Base-by-base conservation (phyloP, 2,329 filamentous ascomycete genomes). In the Clarireedia paspali region DNA sequence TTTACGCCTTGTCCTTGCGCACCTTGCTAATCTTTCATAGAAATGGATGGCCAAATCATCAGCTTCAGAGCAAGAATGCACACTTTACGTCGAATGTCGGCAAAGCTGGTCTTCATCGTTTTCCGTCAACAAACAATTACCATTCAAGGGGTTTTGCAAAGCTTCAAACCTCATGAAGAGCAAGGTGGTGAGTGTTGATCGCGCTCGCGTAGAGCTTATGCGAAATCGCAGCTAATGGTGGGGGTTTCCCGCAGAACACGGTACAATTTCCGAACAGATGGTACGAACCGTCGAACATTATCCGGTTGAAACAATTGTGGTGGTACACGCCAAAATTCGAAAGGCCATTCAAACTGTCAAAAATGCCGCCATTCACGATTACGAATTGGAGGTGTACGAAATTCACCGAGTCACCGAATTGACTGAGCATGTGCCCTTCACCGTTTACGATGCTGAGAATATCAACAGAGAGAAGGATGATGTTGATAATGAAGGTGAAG, bases 251-350 rank as follows among this genome's bases (percentile, higher is more conserved):
- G 24, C 17, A 47, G 51, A 48, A n/a, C 51, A 59, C 24, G 55
- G 57, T 17, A 57, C 55, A 48, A 78, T 88, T 10, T 86, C 87
- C 1, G 78, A 83, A 57, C 80, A 87, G 64, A 92, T 96, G 79
- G 78, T 96, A 27, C 85, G 88, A 67, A 95, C 90, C 88, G 88
- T 89, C 2, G 88, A 95, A 71, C 89, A 89, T 68, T 76, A 96
- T 47, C 84, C 86, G 54, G 76, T 85, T 5, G 91, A 95, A 68
- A 87, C 84, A 6, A 80, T 96, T 50, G 83, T 96, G 5, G 81
- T 88, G 56, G 83, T 95, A 55, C 83, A 80, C 52, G 91, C 89
- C 57, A 80, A 80, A 1, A 72, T 96, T 4, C 87, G 90, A 66
- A 77, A 80, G 59, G 87, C 90, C 0, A 83, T 87, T 6, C 83